Percentiles rank a stretch among this genome's conserved stretches.
Evolutionary conservation across 2,329 filamentous ascomycete species (phyloP).

Genomic region (Dryadomyces quercus-mongolicae): DNA sequence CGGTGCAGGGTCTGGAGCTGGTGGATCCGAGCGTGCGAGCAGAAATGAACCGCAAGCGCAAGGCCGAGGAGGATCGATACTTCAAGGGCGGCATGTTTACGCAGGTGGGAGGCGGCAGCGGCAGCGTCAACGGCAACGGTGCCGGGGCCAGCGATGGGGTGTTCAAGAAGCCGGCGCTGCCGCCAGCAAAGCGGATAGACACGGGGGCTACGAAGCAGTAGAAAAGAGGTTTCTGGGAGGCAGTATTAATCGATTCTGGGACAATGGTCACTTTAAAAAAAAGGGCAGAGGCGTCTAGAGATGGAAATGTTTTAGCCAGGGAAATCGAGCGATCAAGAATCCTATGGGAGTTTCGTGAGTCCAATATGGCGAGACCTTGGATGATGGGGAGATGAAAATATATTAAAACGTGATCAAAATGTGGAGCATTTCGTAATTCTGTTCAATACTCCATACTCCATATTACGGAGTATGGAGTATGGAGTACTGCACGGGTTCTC

Average conservation of each 20-base stretch:
- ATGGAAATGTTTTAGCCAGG: neutral
- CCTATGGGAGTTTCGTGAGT: no score
- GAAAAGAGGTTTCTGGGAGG: neutral
- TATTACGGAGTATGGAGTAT: no score
- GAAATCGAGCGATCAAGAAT: neutral
- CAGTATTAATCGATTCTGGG: neutral
- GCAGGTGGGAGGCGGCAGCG: slow-evolving; percentile 49
- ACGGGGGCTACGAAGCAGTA: slow-evolving; percentile 41
- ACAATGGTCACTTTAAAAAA: neutral
- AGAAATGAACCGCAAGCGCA: slow-evolving; percentile 78
- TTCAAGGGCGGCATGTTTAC: slow-evolving; percentile 98
- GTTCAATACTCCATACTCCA: no score
- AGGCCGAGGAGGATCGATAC: slow-evolving; percentile 90
- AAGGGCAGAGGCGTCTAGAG: neutral
- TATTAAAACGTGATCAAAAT: no score
- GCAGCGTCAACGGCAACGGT: slow-evolving; percentile 8
- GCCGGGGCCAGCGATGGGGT: slow-evolving; percentile 32
- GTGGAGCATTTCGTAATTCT: no score
- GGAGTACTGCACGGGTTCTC: no score
- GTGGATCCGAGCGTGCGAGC: slow-evolving; percentile 87
- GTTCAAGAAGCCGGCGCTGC: slow-evolving; percentile 75
- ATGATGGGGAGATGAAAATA: no score
- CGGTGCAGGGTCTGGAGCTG: slow-evolving; percentile 86
- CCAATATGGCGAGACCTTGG: no score
- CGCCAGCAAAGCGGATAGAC: slow-evolving; percentile 61